Base-by-base conservation (phyloP, 192 early-diverging fungal species). In the Backusella psychrophila region DNA sequence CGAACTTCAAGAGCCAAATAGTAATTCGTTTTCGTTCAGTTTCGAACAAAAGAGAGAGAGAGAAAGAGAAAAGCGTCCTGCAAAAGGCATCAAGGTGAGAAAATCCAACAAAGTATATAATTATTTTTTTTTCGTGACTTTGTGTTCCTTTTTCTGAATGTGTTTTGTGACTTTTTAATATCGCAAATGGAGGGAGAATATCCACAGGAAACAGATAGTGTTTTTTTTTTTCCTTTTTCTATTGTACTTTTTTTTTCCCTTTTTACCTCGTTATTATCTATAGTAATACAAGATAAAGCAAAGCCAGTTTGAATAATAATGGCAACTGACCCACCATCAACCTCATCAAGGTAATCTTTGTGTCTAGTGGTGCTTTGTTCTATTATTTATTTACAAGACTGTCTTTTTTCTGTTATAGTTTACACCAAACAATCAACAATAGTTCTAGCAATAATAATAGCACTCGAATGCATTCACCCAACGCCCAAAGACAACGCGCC, bases 271-370 rank as follows among this genome's bases (percentile, higher is more conserved):
- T 69, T 69, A 39, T 11, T 38, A 11, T 69, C 39, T n/a, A 21
- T 36, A 35, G 21, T 7, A 56, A 53, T 6, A 53, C 6, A 26
- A 59, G 26, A 9, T 4, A 59, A 59, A 1, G 26, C 4, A 12
- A 59, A 14, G 12, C 6, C 23, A 14, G 23, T 12, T 38, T 39
- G 36, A 38, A 23, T 14, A 38, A 38, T 23, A 69, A 71, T 71
- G 70, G 70, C 70, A 49, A 71, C 44, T 49, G 70, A 71, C 42
- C 70, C 70, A 8, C 42, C 70, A 71, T 71, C 70, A 46, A 41
- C 42, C 31, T 41, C 21, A 9, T 63, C 70, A 44, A 71, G 42
- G 70, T 71, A 49, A 71, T 56, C n/a, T 21, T 56, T 3, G 26
- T 23, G n/a, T 26, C 1, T 11, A 33, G 33, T 3, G 2, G 33